A percentile compares a stretch with the other conserved stretches of the same genome.
These are phyloP conservation scores for Oryza glaberrima DNA, from an alignment of 176 grass and related monocot species.

Conservation along the genomic window DNA sequence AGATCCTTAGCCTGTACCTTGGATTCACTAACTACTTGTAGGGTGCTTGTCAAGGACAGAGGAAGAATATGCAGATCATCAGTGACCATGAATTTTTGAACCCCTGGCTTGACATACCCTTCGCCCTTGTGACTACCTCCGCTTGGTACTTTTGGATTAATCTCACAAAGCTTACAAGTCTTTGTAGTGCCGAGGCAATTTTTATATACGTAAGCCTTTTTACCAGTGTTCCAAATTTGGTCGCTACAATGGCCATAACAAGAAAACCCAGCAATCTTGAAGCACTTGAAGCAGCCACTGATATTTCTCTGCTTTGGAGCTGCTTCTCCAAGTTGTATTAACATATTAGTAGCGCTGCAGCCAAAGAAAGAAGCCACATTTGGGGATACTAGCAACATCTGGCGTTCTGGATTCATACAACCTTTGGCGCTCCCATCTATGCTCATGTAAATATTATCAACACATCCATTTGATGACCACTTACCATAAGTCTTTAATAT, in stretches of 20 bases:
- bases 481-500: neutral
- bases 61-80: neutral
- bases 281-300: neutral
- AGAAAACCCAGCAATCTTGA: neutral
- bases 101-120: neutral
- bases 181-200: neutral
- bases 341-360: neutral
- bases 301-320: neutral
- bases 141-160: neutral
- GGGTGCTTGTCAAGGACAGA: neutral
- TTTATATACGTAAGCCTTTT: neutral
- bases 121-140: neutral
- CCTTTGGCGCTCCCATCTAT: neutral
- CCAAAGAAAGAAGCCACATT: neutral
- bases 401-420: neutral
- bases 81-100: conserved; percentile 16
- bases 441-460: conserved; percentile 21
- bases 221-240: too few relatives aligned
- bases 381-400: conserved; percentile 1
- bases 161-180: neutral
- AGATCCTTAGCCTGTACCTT: conserved; percentile 21
- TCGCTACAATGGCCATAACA: accelerated
- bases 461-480: neutral
- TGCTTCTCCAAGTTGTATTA: neutral
- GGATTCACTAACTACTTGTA: neutral